These are phyloP conservation scores for Pseudogymnoascus sp. DNA, from an alignment of 2,329 filamentous ascomycete species.

Conservation along the genomic window DNA sequence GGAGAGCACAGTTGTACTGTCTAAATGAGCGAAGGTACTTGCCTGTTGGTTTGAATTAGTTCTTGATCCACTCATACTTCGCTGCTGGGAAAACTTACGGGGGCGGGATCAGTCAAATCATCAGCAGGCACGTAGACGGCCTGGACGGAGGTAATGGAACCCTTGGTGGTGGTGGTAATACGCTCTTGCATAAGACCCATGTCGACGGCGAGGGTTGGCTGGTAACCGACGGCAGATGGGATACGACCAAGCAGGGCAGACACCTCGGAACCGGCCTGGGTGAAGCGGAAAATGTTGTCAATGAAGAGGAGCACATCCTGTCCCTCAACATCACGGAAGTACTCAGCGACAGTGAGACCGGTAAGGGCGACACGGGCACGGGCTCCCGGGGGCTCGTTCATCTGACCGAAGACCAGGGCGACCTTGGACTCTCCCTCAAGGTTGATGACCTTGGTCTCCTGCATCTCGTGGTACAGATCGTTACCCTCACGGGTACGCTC, in stretches of 20 bases:
- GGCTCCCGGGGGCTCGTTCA: constrained; percentile 99
- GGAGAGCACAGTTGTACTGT: constrained; percentile 99
- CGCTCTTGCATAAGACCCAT: constrained; percentile 99
- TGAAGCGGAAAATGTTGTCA: constrained; percentile 99
- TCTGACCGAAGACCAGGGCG: constrained; percentile 98
- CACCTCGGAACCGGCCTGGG: constrained; percentile 99
- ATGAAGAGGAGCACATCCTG: constrained; percentile 99
- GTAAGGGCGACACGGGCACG: constrained; percentile 99
- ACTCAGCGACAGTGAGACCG: constrained; percentile 71
- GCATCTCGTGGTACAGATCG: constrained; percentile 99
- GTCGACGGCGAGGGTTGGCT: constrained; percentile 95
- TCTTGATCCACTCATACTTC: no score
- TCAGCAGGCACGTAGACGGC: constrained; percentile 99
- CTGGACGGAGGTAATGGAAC: constrained; percentile 99
- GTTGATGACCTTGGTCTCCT: constrained; percentile 99
- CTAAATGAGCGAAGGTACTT: constrained; percentile 99
- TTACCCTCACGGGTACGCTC: constrained; percentile 99
- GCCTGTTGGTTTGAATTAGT: constrained; percentile 36
- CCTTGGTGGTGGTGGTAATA: constrained; percentile 99
- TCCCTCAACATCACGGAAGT: constrained; percentile 69
- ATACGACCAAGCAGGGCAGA: constrained; percentile 99
- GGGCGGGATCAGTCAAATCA: constrained; percentile 99
- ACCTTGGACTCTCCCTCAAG: constrained; percentile 99
- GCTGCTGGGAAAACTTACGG: constrained; percentile 29
- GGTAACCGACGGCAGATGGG: constrained; percentile 99